Conservation (phyloP, 495 filamentous ascomycete species). For the Lasiosphaeriaceae sp. region DNA sequence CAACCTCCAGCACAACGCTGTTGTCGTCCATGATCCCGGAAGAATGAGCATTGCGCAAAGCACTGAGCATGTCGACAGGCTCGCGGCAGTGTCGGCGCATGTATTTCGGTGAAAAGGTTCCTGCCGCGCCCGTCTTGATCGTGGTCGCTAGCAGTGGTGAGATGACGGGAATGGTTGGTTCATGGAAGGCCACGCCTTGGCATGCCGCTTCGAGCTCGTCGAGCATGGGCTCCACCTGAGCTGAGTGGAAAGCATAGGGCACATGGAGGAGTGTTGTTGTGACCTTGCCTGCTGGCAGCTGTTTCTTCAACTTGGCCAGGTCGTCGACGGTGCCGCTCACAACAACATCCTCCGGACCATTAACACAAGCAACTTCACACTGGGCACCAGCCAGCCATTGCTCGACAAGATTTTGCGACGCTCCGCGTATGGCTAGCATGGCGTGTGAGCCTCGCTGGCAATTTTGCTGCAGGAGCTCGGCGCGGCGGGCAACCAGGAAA, state of each 20-base stretch:
- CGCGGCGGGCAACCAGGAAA: conserved; percentile 63
- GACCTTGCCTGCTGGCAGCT: conserved; percentile 44
- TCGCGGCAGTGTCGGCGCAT: conserved; percentile 54
- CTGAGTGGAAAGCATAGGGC: conserved; percentile 66
- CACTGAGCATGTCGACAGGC: conserved; percentile 52
- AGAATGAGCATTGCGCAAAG: conserved; percentile 37
- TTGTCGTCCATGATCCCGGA: conserved; percentile 16
- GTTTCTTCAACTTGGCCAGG: conserved; percentile 48
- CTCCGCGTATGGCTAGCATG: conserved; percentile 47
- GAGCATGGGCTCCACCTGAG: conserved; percentile 62
- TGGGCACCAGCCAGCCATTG: conserved; percentile 21
- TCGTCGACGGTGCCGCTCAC: conserved; percentile 38
- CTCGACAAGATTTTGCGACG: conserved; percentile 28
- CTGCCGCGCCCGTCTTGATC: conserved; percentile 33
- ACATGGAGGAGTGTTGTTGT: conserved; percentile 56
- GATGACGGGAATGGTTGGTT: conserved; percentile 52
- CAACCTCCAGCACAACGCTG: conserved; percentile 48
- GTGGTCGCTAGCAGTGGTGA: conserved; percentile 55
- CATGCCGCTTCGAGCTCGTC: conserved; percentile 49
- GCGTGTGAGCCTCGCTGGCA: conserved; percentile 58
- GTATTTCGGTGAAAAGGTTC: conserved; percentile 33
- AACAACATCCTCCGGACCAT: conserved; percentile 45
- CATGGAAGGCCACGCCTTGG: conserved; percentile 45
- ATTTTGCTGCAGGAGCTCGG: conserved; percentile 56
- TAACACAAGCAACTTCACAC: conserved; percentile 53